Conservation (phyloP, 2,329 filamentous ascomycete species). For the Xylariaceae sp. region DNA sequence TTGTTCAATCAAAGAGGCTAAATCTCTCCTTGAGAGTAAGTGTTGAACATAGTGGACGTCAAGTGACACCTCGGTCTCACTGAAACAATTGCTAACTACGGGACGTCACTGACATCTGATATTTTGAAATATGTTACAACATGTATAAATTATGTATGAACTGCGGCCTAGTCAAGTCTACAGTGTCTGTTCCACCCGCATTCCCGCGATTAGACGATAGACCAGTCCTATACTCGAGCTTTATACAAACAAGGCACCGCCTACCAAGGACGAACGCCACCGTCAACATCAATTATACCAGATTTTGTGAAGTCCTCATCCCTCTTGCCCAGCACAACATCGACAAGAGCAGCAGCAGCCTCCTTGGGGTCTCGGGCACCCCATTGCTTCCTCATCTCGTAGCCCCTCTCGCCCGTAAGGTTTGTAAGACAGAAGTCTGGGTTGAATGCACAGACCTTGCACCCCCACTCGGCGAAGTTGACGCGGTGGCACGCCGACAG, state of each 20-base stretch:
- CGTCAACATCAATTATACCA: slow-evolving; percentile 32
- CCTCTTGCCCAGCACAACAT: slow-evolving; percentile 38
- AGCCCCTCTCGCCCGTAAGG: slow-evolving; percentile 38
- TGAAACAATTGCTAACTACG: no score
- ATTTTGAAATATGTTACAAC: no score
- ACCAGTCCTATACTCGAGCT: no score
- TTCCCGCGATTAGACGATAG: no score
- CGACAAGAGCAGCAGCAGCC: slow-evolving; percentile 34
- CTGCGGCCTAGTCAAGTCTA: no score
- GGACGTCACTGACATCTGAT: no score
- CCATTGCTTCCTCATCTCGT: slow-evolving; percentile 26
- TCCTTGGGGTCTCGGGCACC: slow-evolving; percentile 39
- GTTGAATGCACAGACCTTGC: slow-evolving; percentile 42
- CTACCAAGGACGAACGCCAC: slow-evolving; percentile 33
- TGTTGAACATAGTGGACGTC: no score
- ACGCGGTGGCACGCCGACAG: slow-evolving; percentile 39
- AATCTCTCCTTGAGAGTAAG: no score
- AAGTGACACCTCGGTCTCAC: no score
- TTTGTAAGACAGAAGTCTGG: slow-evolving; percentile 44
- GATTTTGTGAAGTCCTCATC: slow-evolving; percentile 35
- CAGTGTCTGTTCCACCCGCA: no score
- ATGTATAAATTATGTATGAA: no score
- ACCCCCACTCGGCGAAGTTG: slow-evolving; percentile 38
- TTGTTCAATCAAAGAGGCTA: no score
- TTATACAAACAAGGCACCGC: slow-evolving; percentile 5